Evolutionary conservation across 306 rosid genomes (phyloP), one percentile per base, ranked within the genome.

Genomic region (Pyrus pyrifolia): DNA sequence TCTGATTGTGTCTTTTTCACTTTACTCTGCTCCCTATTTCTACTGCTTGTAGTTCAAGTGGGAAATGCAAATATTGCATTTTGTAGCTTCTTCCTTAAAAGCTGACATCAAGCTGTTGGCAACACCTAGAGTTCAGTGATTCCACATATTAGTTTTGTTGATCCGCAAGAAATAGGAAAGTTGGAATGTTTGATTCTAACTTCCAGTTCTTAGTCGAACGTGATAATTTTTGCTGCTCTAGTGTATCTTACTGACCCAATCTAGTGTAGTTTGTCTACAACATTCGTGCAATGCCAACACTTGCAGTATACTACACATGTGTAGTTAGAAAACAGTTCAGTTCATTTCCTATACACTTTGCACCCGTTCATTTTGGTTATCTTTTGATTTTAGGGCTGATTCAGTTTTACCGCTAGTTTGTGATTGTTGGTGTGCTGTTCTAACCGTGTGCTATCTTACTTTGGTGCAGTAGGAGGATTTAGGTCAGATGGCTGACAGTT

Each of bases 401-500:
- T 25, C 4, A 11, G 58, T 10, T 73, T 46, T 58, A 40, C 64
- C 2, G 1, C 35, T 25, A 5, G 19, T 4, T 60, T 18, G 21
- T 31, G 35, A 65, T 45, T 46, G 46, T 15, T 65, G 53, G 33
- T 30, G 57, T 35, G 8, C 22, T 17, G 61, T 23, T 31, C 68
- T 66, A 68, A 67, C 27, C 58, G 67, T 38, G 52, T 75, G 51
- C 42, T 11, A 17, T 83, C 23, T 71, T 75, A 62, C 67, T 80
- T 82, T 83, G 82, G 55, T 76, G 66, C 80, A 68, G 80, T 68
- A 84, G 83, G 80, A 81, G 55, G 79, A 70, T 73, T 78, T 78
- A 74, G 84, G 51, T 65, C 69, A 65, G 80, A 95, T 95, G 98
- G 86, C 97, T 60, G 78, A 88, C 30, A 92, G 95, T 85, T 92